Evolutionary conservation across 768 basidiomycete species (phyloP).

Genomic region (Psilocybe azurescens): DNA sequence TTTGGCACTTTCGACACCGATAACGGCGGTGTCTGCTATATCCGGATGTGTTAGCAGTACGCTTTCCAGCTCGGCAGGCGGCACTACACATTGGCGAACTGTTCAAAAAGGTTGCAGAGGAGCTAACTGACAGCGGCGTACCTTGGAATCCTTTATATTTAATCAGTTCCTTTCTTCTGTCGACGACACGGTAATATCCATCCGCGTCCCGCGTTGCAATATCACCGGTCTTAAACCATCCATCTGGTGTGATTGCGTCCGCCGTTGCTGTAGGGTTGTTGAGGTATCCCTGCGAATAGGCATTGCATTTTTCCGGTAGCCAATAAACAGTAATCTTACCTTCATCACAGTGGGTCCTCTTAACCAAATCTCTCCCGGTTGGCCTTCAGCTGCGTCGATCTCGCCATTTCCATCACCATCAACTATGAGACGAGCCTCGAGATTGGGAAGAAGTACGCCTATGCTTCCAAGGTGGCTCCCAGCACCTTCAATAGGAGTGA

Average conservation of each 20-base stretch:
- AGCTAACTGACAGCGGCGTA: slow-evolving; percentile 24
- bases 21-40: slow-evolving; percentile 81
- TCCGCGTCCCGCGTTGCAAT: slow-evolving; percentile 69
- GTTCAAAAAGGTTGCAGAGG: no score
- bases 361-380: slow-evolving; percentile 84
- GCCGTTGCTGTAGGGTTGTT: slow-evolving; percentile 74
- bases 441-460: slow-evolving; percentile 74
- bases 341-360: slow-evolving; percentile 84
- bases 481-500: slow-evolving; percentile 51
- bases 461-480: slow-evolving; percentile 64
- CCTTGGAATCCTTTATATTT: slow-evolving; percentile 89
- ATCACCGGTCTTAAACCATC: slow-evolving; percentile 93
- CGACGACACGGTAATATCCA: slow-evolving; percentile 78
- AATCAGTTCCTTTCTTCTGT: slow-evolving; percentile 76
- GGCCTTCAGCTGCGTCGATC: slow-evolving; percentile 54
- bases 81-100: slow-evolving; percentile 48
- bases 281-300: slow-evolving; percentile 64
- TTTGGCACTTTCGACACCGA: slow-evolving; percentile 68
- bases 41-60: slow-evolving; percentile 76
- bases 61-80: slow-evolving; percentile 86
- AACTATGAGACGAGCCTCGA: slow-evolving; percentile 75
- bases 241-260: slow-evolving; percentile 69
- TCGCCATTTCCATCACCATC: slow-evolving; percentile 59
- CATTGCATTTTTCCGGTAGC: no score
- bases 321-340: slow-evolving; percentile 33